Evolutionary conservation across 768 basidiomycete species (phyloP), one percentile per base, ranked within the genome.

Genomic region (Tephrocybe rancida): DNA sequence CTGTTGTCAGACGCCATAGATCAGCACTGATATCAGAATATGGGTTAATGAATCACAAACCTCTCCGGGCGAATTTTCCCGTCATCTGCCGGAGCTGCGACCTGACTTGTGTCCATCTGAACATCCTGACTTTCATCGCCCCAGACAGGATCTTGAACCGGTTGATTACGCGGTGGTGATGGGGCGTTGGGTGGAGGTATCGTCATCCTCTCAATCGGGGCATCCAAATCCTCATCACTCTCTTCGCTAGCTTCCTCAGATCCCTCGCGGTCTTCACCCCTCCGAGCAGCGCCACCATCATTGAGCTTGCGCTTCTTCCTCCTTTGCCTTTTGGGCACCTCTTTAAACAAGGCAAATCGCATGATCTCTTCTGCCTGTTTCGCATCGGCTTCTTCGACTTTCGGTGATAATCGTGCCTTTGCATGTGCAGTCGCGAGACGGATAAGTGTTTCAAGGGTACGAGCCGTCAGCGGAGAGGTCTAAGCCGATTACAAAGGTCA

Each of bases 391-490:
- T 88, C 82, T 63, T 92, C 86, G 10, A 99, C 92, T 59, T 90
- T 90, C 39, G 82, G 54, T 7, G 95, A 95, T 8, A 99, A 79
- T 18, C 96, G 87, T 14, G 94, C 86, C 71, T 99, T 99, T 41
- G 97, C 97, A 71, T 99, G 97, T 1, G 97, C 97, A 16, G 96
- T 99, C 4, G 97, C 86, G 8, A 99, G 82, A 77, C 97, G 97
- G 70, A 99, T 99, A 44, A 99, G 82, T 0, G 97, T 99, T 72
- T 99, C 97, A 54, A 99, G 85, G 3, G 97, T 97, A 81, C 97
- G 95, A 18, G 97, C 96, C 2, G 97, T 99, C 61, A 99, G 75
- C 9, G 97, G 97, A 4, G 96, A 91, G 3, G 97, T 99, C 96
- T 98, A 61, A 48, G 50, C 35, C 38, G 52, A 50, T 57, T 39